Base-by-base conservation (phyloP, 352 stramenopile genomes). In the Pythium chondricola region DNA sequence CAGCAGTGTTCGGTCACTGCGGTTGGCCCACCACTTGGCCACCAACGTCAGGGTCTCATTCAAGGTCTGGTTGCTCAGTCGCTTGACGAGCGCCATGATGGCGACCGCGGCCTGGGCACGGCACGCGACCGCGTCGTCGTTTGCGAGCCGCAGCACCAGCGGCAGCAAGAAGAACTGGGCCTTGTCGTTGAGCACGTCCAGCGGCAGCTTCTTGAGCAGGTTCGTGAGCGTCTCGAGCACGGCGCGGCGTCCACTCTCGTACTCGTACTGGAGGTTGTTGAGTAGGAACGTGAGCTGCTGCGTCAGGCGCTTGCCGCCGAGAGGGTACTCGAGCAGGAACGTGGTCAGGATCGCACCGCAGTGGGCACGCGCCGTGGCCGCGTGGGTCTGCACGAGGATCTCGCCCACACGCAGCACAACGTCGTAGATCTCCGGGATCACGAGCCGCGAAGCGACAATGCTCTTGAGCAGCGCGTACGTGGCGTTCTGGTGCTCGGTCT, bases 341-440 rank as follows among this genome's bases (percentile, higher is more conserved):
- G 70, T 83, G 54, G 88, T 74, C 46, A 85, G 93, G 60, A 95
- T 90, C 0, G 62, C 69, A 20, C 66, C 74, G 55, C 75, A 95
- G 62, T 85, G 84, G 27, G 80, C 39, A 25, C 94, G 85, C 21
- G 97, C 80, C 20, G 77, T 85, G 41, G 80, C 66, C 14, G 92
- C 88, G 36, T 97, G 85, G 55, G 85, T 98, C 52, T 96, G 88
- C 39, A 98, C 92, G 18, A 96, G 73, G 42, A 98, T 74, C 67
- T 98, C 88, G 6, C 95, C 83, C 20, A 98, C 79, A 42, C 83
- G 85, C 38, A 97, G 80, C 74, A 98, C 97, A 13, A 98, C 73
- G 59, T 98, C 95, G 65, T 98, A 98, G 48, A 98, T 83, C 60
- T 98, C 93, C 37, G 92, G 72, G 39, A 97, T 95, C 11, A 97